Evolutionary conservation across 805 yeast species (phyloP), one percentile per base, ranked within the genome.

Genomic region (Starmerella asiatica): DNA sequence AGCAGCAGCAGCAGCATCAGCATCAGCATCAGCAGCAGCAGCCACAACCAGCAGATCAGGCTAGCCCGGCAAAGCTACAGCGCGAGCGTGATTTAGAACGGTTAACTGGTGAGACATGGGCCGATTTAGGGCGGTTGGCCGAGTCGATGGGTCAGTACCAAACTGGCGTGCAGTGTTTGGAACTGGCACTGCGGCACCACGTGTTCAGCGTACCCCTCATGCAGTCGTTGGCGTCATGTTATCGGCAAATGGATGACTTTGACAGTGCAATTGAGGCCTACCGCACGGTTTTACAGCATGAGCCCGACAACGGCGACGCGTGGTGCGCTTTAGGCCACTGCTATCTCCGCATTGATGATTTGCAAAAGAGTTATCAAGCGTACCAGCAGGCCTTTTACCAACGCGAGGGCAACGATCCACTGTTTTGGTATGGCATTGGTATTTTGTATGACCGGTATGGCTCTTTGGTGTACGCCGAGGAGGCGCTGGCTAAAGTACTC

Each of bases 351-450:
- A 66, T 86, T 58, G 98, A 91, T 60, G 98, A 91, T 55, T 69
- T 91, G 45, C 95, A 83, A 59, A 74, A 94, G 53, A 96, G 96
- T 6, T 91, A 91, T 58, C 79, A 86, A 33, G 94, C 97, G 3
- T 91, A 91, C 63, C 98, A 91, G 64, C 86, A 93, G 56, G 97
- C 97, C 3, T 66, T 91, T 36, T 80, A 82, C 60, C 91, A 84
- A 58, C 83, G 81, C 47, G 88, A 91, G 55, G 93, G 95, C 34
- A 83, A 84, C 51, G 96, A 86, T 39, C 97, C 97, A 41, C 85
- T 85, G 57, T 71, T 91, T 51, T 91, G 98, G 98, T 96, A 91
- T 61, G 98, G 98, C 0, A 88, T 91, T 49, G 98, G 98, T 27
- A 91, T 91, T 43, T 68, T 91, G 45, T 91, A 91, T 59, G 98